These are phyloP conservation scores for Lodderomyces metapsilosis DNA, from an alignment of 1,139 yeast genomes.

Conservation along the genomic window DNA sequence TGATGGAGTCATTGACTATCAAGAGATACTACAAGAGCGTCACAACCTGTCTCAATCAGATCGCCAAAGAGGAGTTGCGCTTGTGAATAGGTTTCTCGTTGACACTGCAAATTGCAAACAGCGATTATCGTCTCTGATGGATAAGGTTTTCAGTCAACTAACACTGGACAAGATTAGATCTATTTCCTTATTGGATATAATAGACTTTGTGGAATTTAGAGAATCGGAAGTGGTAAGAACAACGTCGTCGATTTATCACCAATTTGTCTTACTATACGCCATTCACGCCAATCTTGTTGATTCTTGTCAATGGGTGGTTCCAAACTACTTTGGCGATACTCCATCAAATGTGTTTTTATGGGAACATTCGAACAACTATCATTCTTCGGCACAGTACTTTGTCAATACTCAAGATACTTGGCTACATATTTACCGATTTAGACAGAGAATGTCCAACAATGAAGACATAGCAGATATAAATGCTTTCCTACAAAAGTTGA, in stretches of 20 bases:
- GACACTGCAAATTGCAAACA: conserved; percentile 14
- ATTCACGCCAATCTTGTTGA: conserved; percentile 27
- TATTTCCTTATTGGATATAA: conserved; percentile 22
- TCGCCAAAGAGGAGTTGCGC: conserved; percentile 20
- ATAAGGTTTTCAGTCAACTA: conserved; percentile 25
- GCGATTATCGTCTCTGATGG: conserved; percentile 17
- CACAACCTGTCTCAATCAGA: conserved; percentile 18
- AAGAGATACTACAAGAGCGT: conserved; percentile 23
- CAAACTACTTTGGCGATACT: conserved; percentile 15
- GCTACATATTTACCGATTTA: conserved; percentile 17
- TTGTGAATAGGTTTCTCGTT: conserved; percentile 21
- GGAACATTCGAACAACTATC: conserved; percentile 28
- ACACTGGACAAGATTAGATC: conserved; percentile 17
- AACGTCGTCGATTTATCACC: conserved; percentile 26
- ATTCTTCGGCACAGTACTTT: conserved; percentile 22
- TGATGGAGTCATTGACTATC: conserved; percentile 15
- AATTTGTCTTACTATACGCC: conserved; percentile 27
- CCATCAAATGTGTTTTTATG: conserved; percentile 22
- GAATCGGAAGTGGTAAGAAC: conserved; percentile 15
- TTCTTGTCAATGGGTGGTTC: conserved; percentile 30
- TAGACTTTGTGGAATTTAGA: conserved; percentile 22
- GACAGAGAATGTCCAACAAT: conserved; percentile 13
- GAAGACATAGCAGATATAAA: conserved; percentile 14
- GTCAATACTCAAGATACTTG: conserved; percentile 22
- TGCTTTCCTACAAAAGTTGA: conserved; percentile 16